Evolutionary conservation across 352 stramenopile species (phyloP), one percentile per base, ranked within the genome.

Genomic region (Pythium scleroteichum): DNA sequence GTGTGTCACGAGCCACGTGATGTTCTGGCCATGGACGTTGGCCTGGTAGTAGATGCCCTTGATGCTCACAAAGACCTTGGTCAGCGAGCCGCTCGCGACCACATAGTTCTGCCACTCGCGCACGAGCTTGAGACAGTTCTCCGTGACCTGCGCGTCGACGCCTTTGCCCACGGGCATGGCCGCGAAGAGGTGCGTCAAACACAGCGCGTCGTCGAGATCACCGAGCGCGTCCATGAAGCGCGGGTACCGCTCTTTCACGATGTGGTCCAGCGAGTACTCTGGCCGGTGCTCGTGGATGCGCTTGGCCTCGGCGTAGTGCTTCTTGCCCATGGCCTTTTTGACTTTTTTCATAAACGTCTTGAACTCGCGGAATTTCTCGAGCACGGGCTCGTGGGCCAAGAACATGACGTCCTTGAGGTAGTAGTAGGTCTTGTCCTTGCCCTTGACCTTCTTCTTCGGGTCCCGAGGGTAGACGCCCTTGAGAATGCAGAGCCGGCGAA

Each of bases 1-100:
- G 75, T 99, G 97, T 23, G 98, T 97, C 61, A 98, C 88, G 17
- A 99, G 76, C 98, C 98, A 99, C 59, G 97, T 98, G 50, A 99
- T 87, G 14, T 84, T 86, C 69, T 97, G 77, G n/a, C 93, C 92
- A 57, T 97, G 69, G 29, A 98, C 77, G 62, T 93, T 84, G 55
- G 96, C 95, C 72, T 99, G 96, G 77, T 99, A 98, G 79, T 99
- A 99, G 46, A 99, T 90, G 35, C 97, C 98, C 82, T 99, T 99
- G 64, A 99, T 98, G 54, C 88, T 98, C 64, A 99, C 96, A 76
- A 99, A 99, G 9, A 97, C 85, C 79, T 99, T 99, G 32, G 88
- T 97, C 41, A 99, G 87, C 44, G 81, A 82, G 24, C 85, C 79
- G 1, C 94, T 90, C 45, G 86, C 82, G 6, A 92, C 85, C 39